Evolutionary conservation across 1,284 basidiomycete genomes (phyloP), one percentile per base, ranked within the genome.

Genomic region (Melampsora americana): DNA sequence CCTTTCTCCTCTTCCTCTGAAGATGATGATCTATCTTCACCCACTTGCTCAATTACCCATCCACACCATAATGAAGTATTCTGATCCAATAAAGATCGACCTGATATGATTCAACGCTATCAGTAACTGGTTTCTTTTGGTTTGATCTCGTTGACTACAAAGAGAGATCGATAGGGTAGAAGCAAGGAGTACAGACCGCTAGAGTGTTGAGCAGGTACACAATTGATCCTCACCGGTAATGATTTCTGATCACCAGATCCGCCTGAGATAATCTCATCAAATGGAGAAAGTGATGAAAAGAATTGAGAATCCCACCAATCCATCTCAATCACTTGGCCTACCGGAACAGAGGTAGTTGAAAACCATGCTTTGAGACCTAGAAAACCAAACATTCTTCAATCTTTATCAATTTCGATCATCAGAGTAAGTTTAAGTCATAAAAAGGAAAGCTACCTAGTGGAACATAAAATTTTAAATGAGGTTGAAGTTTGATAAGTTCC

Each of bases 141-240:
- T 32, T 32, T 2, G 20, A 5, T 39, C n/a, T 66, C 39, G 9
- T 35, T 14, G 12, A 35, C n/a, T 7, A 66, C 20, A 32, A 42
- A 66, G 18, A 39, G 20, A 56, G 50, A 60, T 42, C 42, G n/a
- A 20, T 59, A 26, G 23, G 67, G 59, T 59, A 53, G 12, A 56
- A 26, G 3, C 39, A 30, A 18, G 28, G 23, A 30, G 7, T 18
- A 69, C 80, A 50, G 30, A 79, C 80, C 80, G 46, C 79, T 79
- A 39, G 79, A 80, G 66, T 82, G 81, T 68, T 82, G 81, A 23
- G 81, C 80, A 7, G 81, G 81, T n/a, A 79, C 79, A 70, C 80
- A 81, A 14, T 78, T 79, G 59, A 81, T 77, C 5, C 77, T 62
- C 5, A 82, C 42, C 30, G n/a, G 14, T 70, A 66, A 50, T 59